phyloP scores from a whole-genome alignment of 2,329 filamentous ascomycete species.

The Colletotrichum magnum region DNA sequence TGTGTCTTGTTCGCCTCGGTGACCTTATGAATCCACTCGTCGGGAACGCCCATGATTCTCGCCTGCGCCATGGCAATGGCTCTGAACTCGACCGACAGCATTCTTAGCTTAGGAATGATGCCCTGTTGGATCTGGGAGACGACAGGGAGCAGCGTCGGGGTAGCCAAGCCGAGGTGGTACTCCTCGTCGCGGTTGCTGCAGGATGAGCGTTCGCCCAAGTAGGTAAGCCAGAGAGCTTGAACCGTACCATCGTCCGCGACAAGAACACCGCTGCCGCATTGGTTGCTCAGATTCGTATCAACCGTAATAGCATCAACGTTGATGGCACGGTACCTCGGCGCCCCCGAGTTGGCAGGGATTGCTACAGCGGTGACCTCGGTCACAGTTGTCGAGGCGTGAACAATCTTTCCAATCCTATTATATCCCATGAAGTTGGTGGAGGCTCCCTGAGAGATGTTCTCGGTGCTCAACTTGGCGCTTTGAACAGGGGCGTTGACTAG shows the following conservation, averaged over 20 bases:
- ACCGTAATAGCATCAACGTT: constrained; percentile 98
- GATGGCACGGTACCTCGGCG: constrained; percentile 92
- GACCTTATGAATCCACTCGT: constrained; percentile 95
- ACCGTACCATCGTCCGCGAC: constrained; percentile 92
- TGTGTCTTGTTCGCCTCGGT: constrained; percentile 89
- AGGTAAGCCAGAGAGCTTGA: constrained; percentile 96
- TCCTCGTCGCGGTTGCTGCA: constrained; percentile 91
- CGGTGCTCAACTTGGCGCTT: constrained; percentile 85
- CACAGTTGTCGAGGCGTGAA: constrained; percentile 93
- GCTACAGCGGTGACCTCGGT: constrained; percentile 98
- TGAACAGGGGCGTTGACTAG: constrained; percentile 95
- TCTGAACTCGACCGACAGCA: constrained; percentile 94
- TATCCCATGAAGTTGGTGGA: constrained; percentile 98
- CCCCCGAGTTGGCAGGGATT: constrained; percentile 92
- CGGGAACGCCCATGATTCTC: constrained; percentile 95
- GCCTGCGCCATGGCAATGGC: constrained; percentile 98
- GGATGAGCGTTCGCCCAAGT: constrained; percentile 88
- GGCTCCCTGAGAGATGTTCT: constrained; percentile 91
- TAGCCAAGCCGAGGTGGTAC: constrained; percentile 93
- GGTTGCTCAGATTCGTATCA: constrained; percentile 90
- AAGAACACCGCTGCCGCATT: constrained; percentile 94
- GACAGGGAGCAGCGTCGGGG: constrained; percentile 90
- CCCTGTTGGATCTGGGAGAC: constrained; percentile 87
- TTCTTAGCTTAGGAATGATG: constrained; percentile 84
- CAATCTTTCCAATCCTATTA: constrained; percentile 94